Percentiles rank a stretch among this genome's conserved stretches.
Conservation (phyloP, 2,329 filamentous ascomycete species). For the Fusarium veterinarium region DNA sequence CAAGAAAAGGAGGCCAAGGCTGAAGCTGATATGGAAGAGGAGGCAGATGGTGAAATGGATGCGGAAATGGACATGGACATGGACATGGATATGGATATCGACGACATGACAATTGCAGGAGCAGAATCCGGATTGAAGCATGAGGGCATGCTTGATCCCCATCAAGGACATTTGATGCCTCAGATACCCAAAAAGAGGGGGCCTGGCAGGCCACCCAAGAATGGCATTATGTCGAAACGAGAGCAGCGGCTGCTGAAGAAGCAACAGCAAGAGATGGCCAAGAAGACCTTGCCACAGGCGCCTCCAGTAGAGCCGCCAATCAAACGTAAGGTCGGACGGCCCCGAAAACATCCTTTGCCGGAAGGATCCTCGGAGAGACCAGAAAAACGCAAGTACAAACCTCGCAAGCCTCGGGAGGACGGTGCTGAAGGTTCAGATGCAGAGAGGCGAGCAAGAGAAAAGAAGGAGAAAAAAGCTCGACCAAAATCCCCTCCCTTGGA, state of each 20-base stretch:
- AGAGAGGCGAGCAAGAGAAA: slow-evolving; percentile 66
- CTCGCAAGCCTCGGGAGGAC: slow-evolving; percentile 67
- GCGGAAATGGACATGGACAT: slow-evolving; percentile 37
- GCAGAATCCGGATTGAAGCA: slow-evolving; percentile 44
- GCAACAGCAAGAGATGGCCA: slow-evolving; percentile 59
- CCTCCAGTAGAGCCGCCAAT: slow-evolving; percentile 62
- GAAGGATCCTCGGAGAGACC: slow-evolving; percentile 65
- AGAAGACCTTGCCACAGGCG: slow-evolving; percentile 62
- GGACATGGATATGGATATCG: slow-evolving; percentile 39
- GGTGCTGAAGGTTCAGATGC: slow-evolving; percentile 67
- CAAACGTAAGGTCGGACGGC: slow-evolving; percentile 74
- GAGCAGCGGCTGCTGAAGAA: slow-evolving; percentile 75
- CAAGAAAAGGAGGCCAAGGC: slow-evolving; percentile 46
- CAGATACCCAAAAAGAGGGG: slow-evolving; percentile 75
- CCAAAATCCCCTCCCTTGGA: slow-evolving; percentile 71
- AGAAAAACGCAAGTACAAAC: slow-evolving; percentile 75
- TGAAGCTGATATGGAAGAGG: slow-evolving; percentile 41
- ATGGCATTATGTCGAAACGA: slow-evolving; percentile 85
- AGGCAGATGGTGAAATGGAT: slow-evolving; percentile 11
- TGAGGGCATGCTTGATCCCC: slow-evolving; percentile 47
- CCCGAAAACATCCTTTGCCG: slow-evolving; percentile 70
- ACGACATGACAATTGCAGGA: slow-evolving; percentile 41
- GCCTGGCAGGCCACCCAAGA: slow-evolving; percentile 84
- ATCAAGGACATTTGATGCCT: slow-evolving; percentile 50
- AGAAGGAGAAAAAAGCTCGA: slow-evolving; percentile 69